Base-by-base conservation (phyloP, 1,139 yeast species). In the Kodamaea sp. region DNA sequence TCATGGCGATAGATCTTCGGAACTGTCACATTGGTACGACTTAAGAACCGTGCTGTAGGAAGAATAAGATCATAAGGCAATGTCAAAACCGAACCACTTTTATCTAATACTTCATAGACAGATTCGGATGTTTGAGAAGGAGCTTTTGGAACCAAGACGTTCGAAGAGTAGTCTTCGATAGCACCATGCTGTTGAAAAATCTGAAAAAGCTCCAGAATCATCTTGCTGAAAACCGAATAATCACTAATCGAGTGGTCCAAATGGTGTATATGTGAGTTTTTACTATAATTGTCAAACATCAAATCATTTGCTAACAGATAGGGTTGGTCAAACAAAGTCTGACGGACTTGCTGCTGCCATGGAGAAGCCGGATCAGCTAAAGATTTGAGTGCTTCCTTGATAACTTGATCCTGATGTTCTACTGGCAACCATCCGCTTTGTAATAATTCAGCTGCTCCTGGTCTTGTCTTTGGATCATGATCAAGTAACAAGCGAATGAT, bases 331-430 rank as follows among this genome's bases (percentile, higher is more conserved):
- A 92, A 92, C 26, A 92, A 62, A 0, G 94, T 83, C 41, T 83
- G 86, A 51, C 96, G 74, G 0, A 92, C 96, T 57, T 88, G 95
- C 44, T 81, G 87, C 47, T 90, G 92, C 95, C 96, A 88, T 0
- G 96, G 92, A 0, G 96, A 87, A 0, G 94, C 82, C 0, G 96
- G 94, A 53, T 88, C 92, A 1, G 94, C 85, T 42, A 92, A 63
- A 21, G 92, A 85, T 43, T 81, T 80, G 42, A 94, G 65, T 0
- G 96, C 96, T 51, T 89, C 96, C 50, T 86, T 83, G 39, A 92
- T 84, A 8, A 88, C 77, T 51, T 85, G 88, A 52, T 92, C 97
- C 49, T 90, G 94, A 44, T 87, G 92, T 37, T 87, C 89, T 1
- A 87, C 86, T 0, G 97, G 96, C 22, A 92, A 65, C 59, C 83